These are phyloP conservation scores for Jatropha podagrica DNA, from an alignment of 441 rosid genomes.

Conservation along the genomic window DNA sequence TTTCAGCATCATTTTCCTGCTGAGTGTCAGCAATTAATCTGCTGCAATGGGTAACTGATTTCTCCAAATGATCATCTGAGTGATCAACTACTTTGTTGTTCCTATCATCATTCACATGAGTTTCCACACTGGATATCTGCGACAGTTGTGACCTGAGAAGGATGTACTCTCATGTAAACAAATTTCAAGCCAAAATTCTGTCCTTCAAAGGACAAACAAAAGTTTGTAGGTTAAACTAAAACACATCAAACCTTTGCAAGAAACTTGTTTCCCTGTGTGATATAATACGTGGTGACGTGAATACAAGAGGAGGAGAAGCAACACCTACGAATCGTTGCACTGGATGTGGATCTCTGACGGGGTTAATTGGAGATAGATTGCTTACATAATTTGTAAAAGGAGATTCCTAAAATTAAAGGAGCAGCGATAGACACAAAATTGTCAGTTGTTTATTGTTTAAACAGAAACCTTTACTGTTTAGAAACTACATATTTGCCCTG, in stretches of 20 bases:
- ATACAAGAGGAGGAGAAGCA: constrained; percentile 53
- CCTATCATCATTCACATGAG: constrained; percentile 18
- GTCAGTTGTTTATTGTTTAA: neutral
- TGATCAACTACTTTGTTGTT: constrained; percentile 15
- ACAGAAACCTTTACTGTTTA: neutral
- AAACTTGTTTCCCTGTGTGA: constrained; percentile 28
- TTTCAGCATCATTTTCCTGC: constrained; percentile 22
- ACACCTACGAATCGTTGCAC: constrained; percentile 40
- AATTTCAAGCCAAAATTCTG: constrained; percentile 1
- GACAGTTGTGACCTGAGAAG: constrained; percentile 33
- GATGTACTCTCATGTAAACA: constrained; percentile 19
- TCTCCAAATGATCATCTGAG: constrained; percentile 20
- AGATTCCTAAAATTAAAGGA: constrained; percentile 43
- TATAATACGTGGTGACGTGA: constrained; percentile 42
- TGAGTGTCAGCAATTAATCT: constrained; percentile 19
- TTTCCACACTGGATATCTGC: constrained; percentile 27
- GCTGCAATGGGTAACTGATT: constrained; percentile 19
- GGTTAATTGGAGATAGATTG: constrained; percentile 51
- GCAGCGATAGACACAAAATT: constrained; percentile 5
- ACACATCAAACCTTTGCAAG: constrained; percentile 38
- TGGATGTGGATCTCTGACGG: constrained; percentile 32
- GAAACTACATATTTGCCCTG: neutral
- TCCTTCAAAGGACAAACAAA: neutral
- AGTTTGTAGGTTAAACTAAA: constrained; percentile 3
- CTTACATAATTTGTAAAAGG: constrained; percentile 45